Percentiles rank a stretch among this genome's conserved stretches.
Conservation (phyloP, 2,329 filamentous ascomycete genomes). For the Diaporthe batatas region DNA sequence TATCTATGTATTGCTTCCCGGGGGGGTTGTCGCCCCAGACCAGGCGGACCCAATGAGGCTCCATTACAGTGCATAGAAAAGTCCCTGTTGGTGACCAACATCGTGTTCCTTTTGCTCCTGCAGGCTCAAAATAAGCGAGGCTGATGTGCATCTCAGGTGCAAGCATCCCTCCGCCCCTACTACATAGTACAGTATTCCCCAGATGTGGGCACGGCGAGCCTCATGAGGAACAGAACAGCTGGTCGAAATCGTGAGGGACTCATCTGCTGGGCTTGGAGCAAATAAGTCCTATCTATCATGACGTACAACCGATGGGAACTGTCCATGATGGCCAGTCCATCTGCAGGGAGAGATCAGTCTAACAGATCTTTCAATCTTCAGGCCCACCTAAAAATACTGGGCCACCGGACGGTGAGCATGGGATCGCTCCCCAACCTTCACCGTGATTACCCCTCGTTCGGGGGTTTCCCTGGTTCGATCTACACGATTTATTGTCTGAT, state of each 20-base stretch:
- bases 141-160: background rate
- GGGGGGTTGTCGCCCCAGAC: background rate
- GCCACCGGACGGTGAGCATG: slow-evolving; percentile 21
- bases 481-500: slow-evolving; percentile 17
- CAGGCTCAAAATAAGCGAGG: background rate
- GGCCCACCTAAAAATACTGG: slow-evolving; percentile 19
- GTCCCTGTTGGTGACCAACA: slow-evolving; percentile 20
- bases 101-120: slow-evolving; percentile 1
- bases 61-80: slow-evolving; percentile 17
- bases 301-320: background rate
- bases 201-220: background rate
- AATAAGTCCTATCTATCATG: background rate
- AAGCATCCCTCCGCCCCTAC: background rate
- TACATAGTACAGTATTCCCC: no score
- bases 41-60: background rate
- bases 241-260: background rate
- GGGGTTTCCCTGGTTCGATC: slow-evolving; percentile 7
- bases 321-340: background rate
- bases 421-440: slow-evolving; percentile 8
- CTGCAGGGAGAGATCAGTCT: background rate
- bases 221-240: background rate
- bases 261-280: background rate
- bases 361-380: background rate
- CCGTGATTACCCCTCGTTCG: slow-evolving; percentile 24
- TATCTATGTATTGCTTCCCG: background rate